These are phyloP conservation scores for Zymoseptoria pseudotritici DNA, from an alignment of 2,329 filamentous ascomycete species.

Conservation along the genomic window DNA sequence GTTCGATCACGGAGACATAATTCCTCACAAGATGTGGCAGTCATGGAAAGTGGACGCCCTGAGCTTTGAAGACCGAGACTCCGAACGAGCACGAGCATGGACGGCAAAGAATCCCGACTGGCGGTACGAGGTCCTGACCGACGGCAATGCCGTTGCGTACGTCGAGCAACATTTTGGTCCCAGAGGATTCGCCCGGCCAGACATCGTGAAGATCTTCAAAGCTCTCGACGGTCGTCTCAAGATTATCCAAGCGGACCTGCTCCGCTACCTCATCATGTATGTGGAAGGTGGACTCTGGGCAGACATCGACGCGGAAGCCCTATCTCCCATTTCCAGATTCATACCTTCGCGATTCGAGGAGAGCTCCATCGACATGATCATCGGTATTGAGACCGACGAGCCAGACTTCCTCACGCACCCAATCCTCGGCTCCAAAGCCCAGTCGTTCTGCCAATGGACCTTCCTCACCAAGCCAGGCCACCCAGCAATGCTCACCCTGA, in stretches of 20 bases:
- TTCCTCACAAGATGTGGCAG: conserved; percentile 66
- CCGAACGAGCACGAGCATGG: conserved; percentile 56
- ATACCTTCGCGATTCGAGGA: conserved; percentile 57
- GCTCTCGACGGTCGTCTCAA: conserved; percentile 45
- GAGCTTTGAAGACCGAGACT: conserved; percentile 56
- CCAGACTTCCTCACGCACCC: conserved; percentile 56
- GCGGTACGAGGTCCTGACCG: conserved; percentile 62
- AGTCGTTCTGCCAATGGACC: conserved; percentile 68
- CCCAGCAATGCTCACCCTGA: conserved; percentile 59
- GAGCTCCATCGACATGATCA: conserved; percentile 57
- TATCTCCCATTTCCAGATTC: conserved; percentile 48
- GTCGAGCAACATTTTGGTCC: conserved; percentile 61
- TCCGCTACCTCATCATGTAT: conserved; percentile 61
- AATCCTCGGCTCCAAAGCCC: conserved; percentile 58
- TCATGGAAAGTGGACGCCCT: conserved; percentile 65
- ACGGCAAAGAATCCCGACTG: conserved; percentile 56
- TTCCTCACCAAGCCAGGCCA: conserved; percentile 61
- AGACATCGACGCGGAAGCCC: conserved; percentile 52
- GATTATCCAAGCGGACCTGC: conserved; percentile 59
- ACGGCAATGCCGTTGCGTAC: conserved; percentile 58
- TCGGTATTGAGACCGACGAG: conserved; percentile 64
- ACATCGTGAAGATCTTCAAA: conserved; percentile 55
- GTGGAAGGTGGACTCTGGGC: conserved; percentile 55
- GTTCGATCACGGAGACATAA: conserved; percentile 1
- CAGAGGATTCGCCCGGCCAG: conserved; percentile 55